A percentile compares a stretch with the other conserved stretches of the same genome.
These are phyloP conservation scores for Trichosporon coremiiforme DNA, from an alignment of 1,284 basidiomycete species.

Conservation along the genomic window DNA sequence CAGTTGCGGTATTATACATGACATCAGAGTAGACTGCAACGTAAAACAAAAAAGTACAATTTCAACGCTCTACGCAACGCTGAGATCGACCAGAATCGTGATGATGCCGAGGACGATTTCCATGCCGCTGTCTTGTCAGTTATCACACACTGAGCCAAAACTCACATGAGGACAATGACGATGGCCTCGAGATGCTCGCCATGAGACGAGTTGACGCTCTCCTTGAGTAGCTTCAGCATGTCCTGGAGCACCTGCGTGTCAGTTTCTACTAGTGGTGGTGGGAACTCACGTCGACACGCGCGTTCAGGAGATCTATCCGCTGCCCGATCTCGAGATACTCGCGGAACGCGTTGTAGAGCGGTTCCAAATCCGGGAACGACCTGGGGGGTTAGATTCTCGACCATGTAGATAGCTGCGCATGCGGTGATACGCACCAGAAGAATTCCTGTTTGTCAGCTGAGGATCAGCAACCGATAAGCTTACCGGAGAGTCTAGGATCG, in stretches of 20 bases:
- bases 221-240: constrained; percentile 93
- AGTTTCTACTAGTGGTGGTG: constrained; percentile 13
- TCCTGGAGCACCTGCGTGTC: constrained; percentile 79
- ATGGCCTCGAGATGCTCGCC: constrained; percentile 93
- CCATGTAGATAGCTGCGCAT: background rate
- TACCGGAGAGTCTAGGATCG: constrained; percentile 83
- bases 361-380: constrained; percentile 85
- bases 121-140: constrained; percentile 36
- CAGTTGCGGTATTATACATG: constrained; percentile 1
- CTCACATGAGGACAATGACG: constrained; percentile 86
- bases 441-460: constrained; percentile 66
- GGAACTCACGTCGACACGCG: constrained; percentile 70
- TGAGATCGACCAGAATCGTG: constrained; percentile 71
- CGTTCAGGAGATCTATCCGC: constrained; percentile 88
- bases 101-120: constrained; percentile 67
- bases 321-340: constrained; percentile 94
- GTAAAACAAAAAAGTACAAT: background rate
- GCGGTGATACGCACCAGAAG: constrained; percentile 66
- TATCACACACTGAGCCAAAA: constrained; percentile 44
- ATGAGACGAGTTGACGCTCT: constrained; percentile 82
- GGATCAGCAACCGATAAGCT: background rate
- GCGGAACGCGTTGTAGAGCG: constrained; percentile 87
- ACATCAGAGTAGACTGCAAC: background rate
- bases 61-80: constrained; percentile 41
- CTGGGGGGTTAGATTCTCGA: constrained; percentile 27